Evolutionary conservation across 495 filamentous ascomycete species (phyloP), one percentile per base, ranked within the genome.

Genomic region (Saxophila tyrrhenica): DNA sequence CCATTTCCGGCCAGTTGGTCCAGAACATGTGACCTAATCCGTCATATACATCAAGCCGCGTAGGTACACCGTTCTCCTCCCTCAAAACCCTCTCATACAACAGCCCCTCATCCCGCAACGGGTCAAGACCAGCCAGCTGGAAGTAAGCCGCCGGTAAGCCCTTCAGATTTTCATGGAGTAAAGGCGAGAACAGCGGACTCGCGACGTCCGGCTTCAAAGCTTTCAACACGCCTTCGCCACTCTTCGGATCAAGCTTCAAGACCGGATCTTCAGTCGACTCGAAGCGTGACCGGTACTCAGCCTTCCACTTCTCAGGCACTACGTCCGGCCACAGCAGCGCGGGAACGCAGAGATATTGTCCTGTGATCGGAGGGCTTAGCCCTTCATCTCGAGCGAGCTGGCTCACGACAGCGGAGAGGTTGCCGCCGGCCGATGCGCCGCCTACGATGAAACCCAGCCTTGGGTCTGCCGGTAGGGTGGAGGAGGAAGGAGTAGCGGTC

Each of bases 401-500:
- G 1, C 68, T 61, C 0, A 73, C 57, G 9, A 75, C 67, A 11
- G 70, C 68, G 0, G 71, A 57, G 10, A 78, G 59, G 54, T 75
- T 74, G 2, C 65, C 75, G 10, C 76, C 77, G n/a, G 75, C 74
- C 2, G 71, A 75, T 2, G 65, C 65, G 5, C 77, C 77, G 23
- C 74, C 74, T 25, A 80, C 51, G 25, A 80, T 59, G 54, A 78
- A 78, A 1, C 77, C 77, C 35, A 41, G 57, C 43, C 54, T 55
- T 5, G 69, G 66, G 46, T 72, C 66, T 16, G 70, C 68, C n/a
- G 62, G 65, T 5, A 72, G 61, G 16, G 63, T 55, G 19, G 25
- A 47, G 67, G 70, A n/a, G 72, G 67, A 38, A 7, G 63, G 58
- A 42, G 61, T 38, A 51, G 69, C 68, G 46, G 77, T 69, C 25